Conservation (phyloP, 306 rosid genomes). For the Cyamopsis tetragonoloba region DNA sequence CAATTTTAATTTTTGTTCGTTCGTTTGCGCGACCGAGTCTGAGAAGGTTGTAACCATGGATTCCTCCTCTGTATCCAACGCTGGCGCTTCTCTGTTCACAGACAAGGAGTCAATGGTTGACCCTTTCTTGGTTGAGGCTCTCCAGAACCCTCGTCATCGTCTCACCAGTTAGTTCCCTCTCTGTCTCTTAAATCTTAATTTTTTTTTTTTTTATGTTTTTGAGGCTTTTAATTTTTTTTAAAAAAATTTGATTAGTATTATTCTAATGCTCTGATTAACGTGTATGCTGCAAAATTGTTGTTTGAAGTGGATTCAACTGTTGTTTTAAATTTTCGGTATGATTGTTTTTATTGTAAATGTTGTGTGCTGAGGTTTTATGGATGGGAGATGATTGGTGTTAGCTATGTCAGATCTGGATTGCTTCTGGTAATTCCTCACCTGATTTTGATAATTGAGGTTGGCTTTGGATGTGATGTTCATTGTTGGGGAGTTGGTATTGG, state of each 20-base stretch:
- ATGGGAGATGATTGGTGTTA: neutral
- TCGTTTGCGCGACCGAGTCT: neutral
- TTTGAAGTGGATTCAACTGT: neutral
- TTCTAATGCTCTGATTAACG: neutral
- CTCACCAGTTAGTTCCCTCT: slow-evolving; percentile 53
- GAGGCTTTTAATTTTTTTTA: neutral
- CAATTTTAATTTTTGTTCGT: neutral
- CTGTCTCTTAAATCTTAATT: neutral
- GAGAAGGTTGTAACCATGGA: slow-evolving; percentile 39
- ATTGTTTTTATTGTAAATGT: neutral
- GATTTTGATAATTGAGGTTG: neutral
- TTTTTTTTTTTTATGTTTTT: neutral
- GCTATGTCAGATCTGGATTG: slow-evolving; percentile 34
- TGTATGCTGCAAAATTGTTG: neutral
- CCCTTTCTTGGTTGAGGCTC: slow-evolving; percentile 90
- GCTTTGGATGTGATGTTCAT: neutral
- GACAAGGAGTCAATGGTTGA: slow-evolving; percentile 71
- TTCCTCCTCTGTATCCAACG: slow-evolving; percentile 36
- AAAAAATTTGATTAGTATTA: neutral
- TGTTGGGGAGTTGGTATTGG: neutral
- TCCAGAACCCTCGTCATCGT: slow-evolving; percentile 90
- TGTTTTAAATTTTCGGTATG: neutral
- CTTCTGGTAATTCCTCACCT: neutral
- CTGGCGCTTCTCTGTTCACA: slow-evolving; percentile 31
- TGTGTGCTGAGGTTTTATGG: neutral